These are phyloP conservation scores for Juncus effusus DNA, from an alignment of 176 grass and related monocot genomes.

Conservation along the genomic window DNA sequence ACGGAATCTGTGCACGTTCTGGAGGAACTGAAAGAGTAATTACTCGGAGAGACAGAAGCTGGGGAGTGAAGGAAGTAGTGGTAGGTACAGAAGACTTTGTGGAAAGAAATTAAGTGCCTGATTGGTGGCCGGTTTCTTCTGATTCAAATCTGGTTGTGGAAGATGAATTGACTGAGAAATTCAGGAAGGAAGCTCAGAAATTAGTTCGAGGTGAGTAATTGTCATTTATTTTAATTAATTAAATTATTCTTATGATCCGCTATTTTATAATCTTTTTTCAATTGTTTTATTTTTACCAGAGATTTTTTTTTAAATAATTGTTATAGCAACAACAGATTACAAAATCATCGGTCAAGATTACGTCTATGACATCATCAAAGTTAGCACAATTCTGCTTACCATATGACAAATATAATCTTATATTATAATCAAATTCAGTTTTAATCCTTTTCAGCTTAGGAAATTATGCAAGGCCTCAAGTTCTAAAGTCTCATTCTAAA, in stretches of 20 bases:
- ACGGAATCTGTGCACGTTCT: conserved; percentile 35
- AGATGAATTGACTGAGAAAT: not conserved
- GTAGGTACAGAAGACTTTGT: not conserved
- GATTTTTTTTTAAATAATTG: not conserved
- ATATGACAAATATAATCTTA: too few species aligned
- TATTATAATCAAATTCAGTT: too few species aligned
- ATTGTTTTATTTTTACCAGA: too few species aligned
- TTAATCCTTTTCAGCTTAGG: conserved; percentile 42
- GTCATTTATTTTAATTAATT: not conserved
- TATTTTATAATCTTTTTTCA: too few species aligned
- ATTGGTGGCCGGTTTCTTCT: conserved; percentile 22
- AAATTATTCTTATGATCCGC: too few species aligned
- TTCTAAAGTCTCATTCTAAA: conserved; percentile 61
- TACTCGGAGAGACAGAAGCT: conserved; percentile 27
- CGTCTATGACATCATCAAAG: conserved; percentile 26
- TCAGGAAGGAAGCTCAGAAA: conserved; percentile 24
- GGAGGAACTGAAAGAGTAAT: conserved; percentile 7
- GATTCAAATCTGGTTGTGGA: conserved; percentile 2
- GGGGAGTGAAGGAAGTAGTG: conserved; percentile 23
- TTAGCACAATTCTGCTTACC: not conserved
- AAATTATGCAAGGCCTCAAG: conserved; percentile 74
- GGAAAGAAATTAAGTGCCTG: not conserved
- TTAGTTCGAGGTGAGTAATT: conserved; percentile 24
- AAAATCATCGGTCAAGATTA: conserved; percentile 18
- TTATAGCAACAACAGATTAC: conserved; percentile 18